phyloP scores from a whole-genome alignment of 116 monocot species.

The Thalassia testudinum region DNA sequence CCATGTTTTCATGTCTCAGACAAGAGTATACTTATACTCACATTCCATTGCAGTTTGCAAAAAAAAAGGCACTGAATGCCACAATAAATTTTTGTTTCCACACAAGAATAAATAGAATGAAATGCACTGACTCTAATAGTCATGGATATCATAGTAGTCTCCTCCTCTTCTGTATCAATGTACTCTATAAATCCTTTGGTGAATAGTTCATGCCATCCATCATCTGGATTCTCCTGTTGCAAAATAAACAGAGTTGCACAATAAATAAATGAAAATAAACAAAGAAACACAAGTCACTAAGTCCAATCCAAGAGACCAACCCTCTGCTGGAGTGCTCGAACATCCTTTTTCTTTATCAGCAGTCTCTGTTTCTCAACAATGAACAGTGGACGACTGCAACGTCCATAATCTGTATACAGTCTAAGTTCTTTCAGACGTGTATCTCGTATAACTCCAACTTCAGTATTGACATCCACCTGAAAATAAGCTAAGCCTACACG shows the following conservation, averaged over 20 bases:
- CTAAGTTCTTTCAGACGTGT: constrained; percentile 85
- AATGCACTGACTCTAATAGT: constrained; percentile 70
- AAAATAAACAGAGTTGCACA: not conserved
- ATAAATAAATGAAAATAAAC: not conserved
- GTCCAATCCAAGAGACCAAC: constrained; percentile 12
- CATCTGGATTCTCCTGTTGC: constrained; percentile 67
- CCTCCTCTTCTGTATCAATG: constrained; percentile 99
- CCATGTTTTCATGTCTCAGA: too few relatives aligned
- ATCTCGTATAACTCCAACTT: constrained; percentile 87
- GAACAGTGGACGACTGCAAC: constrained; percentile 92
- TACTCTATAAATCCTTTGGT: constrained; percentile 94
- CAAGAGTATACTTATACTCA: too few relatives aligned
- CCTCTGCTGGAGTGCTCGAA: constrained; percentile 82
- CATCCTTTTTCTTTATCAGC: constrained; percentile 86
- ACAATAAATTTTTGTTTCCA: too few relatives aligned
- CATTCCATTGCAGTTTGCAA: too few relatives aligned
- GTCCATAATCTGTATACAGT: constrained; percentile 93
- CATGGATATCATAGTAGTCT: constrained; percentile 99
- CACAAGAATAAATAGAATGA: too few relatives aligned
- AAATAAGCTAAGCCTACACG: too few relatives aligned
- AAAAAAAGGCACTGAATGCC: too few relatives aligned
- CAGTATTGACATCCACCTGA: constrained; percentile 93
- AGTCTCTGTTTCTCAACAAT: constrained; percentile 95
- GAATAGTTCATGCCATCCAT: constrained; percentile 96
- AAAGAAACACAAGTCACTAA: not conserved